phyloP scores from a whole-genome alignment of 306 rosid genomes.

The Potentilla sterilis region DNA sequence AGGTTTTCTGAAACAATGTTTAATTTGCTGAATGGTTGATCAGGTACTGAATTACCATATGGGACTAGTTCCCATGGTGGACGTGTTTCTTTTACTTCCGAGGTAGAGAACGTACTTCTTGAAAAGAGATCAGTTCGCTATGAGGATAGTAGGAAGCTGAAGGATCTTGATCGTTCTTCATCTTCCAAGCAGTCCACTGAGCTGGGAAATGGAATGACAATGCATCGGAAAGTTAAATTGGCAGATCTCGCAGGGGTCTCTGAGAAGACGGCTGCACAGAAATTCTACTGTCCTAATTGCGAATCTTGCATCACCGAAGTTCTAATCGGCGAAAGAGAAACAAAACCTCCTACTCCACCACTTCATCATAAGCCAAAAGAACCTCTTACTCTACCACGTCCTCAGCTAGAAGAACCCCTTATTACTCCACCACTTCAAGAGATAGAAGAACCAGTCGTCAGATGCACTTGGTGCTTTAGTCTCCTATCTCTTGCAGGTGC shows the following conservation, averaged over 20 bases:
- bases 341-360: constrained; percentile 12
- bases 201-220: constrained; percentile 10
- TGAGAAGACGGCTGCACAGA: constrained; percentile 46
- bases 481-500: constrained; percentile 58
- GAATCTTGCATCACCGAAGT: constrained; percentile 67
- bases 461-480: constrained; percentile 65
- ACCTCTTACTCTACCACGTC: neutral
- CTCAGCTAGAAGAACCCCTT: too few relatives aligned
- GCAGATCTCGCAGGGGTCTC: constrained; percentile 42
- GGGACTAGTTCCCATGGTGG: constrained; percentile 10
- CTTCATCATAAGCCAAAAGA: constrained; percentile 6
- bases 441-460: constrained; percentile 11
- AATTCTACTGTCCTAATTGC: constrained; percentile 74
- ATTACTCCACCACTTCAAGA: neutral
- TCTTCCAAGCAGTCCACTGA: constrained; percentile 16
- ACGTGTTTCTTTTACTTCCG: neutral
- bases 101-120: neutral
- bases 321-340: constrained; percentile 26
- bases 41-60: constrained; percentile 23
- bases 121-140: neutral
- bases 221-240: constrained; percentile 17
- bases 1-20: neutral
- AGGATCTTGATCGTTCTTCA: constrained; percentile 3
- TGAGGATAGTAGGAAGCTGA: constrained; percentile 12
- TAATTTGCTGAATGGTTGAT: neutral